A percentile compares a stretch with the other conserved stretches of the same genome.
Evolutionary conservation across 176 grass and related monocot genomes (phyloP).

Genomic region (Ananas comosus): DNA sequence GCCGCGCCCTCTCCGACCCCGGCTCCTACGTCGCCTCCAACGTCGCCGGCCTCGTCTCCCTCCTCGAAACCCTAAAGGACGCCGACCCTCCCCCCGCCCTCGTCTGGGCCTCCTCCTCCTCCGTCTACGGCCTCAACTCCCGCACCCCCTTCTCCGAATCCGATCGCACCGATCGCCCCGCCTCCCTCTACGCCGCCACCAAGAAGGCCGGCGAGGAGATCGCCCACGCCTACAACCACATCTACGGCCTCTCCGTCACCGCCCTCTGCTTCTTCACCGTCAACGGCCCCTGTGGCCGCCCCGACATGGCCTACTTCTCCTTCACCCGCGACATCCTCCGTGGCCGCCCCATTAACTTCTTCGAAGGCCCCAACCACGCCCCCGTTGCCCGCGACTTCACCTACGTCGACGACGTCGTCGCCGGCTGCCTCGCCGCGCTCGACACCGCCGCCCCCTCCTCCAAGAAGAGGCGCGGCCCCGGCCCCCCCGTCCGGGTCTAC

Average conservation of each 20-base stretch:
- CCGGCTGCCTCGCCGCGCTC: constrained; percentile 61
- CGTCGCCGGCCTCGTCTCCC: constrained; percentile 54
- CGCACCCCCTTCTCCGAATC: constrained; percentile 73
- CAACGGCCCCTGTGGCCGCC: constrained; percentile 75
- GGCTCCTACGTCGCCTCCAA: constrained; percentile 71
- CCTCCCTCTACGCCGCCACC: constrained; percentile 78
- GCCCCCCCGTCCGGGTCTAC: constrained; percentile 53
- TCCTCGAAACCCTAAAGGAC: constrained; percentile 52
- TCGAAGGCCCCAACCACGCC: constrained; percentile 50
- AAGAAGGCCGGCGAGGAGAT: constrained; percentile 92
- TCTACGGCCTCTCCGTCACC: constrained; percentile 76
- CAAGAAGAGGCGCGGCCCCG: constrained; percentile 53
- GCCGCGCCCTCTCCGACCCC: constrained; percentile 64
- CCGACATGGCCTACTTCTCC: constrained; percentile 21
- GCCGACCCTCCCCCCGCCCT: constrained; percentile 70
- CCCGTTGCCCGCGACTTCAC: constrained; percentile 77
- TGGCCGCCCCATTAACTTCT: constrained; percentile 52
- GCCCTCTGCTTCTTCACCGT: constrained; percentile 74
- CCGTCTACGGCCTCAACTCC: constrained; percentile 56
- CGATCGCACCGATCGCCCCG: constrained; percentile 71
- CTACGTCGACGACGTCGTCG: constrained; percentile 85
- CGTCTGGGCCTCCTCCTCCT: constrained; percentile 41
- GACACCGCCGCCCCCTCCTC: constrained; percentile 63
- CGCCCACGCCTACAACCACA: constrained; percentile 86
- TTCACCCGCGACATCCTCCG: constrained; percentile 73